Conservation (phyloP, 2,329 filamentous ascomycete genomes). For the Diaporthe sp. region DNA sequence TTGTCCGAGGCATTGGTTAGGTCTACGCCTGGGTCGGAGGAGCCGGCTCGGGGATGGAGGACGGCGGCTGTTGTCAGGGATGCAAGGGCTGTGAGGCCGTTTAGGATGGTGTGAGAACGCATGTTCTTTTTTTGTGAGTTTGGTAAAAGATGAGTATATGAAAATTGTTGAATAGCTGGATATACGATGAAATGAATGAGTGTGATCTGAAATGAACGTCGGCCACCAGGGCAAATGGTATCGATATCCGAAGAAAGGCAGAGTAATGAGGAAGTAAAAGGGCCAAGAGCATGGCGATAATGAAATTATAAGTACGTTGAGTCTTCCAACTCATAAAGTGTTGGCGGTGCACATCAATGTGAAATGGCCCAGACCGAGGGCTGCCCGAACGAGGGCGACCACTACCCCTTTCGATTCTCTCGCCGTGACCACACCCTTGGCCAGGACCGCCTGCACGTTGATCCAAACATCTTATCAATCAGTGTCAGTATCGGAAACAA, state of each 20-base stretch:
- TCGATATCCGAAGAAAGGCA: background rate
- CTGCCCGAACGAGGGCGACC: background rate
- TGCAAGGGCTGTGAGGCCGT: background rate
- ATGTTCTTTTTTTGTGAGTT: background rate
- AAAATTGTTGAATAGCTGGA: background rate
- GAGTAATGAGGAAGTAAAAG: accelerated
- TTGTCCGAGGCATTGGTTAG: conserved; percentile 28
- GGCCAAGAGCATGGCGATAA: background rate
- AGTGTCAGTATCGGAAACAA: background rate
- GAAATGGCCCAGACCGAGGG: background rate
- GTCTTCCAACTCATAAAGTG: too few relatives aligned
- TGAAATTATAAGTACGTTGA: background rate
- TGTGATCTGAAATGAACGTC: background rate
- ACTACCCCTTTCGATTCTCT: background rate
- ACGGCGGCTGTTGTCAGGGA: background rate
- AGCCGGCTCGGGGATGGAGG: conserved; percentile 1
- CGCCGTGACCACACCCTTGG: background rate
- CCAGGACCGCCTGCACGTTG: background rate
- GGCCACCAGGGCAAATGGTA: background rate
- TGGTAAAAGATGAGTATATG: background rate
- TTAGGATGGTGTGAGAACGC: background rate
- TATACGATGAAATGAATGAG: background rate
- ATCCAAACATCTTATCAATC: background rate
- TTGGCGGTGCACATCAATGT: background rate
- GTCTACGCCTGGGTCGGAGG: conserved; percentile 30